Evolutionary conservation across 2,329 filamentous ascomycete species (phyloP), one percentile per base, ranked within the genome.

Genomic region (Neonectria punicea): DNA sequence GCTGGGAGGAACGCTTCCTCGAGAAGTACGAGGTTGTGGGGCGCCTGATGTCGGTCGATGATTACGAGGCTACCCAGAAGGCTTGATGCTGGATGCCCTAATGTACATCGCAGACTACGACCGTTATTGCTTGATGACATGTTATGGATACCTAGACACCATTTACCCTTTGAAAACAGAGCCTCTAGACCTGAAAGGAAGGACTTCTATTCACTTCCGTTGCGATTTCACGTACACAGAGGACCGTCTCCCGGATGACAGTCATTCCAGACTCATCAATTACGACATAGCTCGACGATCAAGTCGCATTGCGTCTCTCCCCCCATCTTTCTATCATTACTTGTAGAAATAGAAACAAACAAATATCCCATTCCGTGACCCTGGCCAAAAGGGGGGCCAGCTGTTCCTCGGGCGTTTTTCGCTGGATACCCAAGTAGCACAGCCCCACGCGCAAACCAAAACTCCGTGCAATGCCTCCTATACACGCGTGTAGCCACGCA

Each of bases 1-100:
- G 93, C 2, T 99, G 96, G 96, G 94, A 98, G 83, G 93, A 97
- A 82, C 87, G 94, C 70, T 99, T 99, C 79, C 82, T 86, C 66
- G 92, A 95, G 80, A 98, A 99, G 86, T 99, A 99, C 80, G 83
- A 97, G 25, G 89, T 98, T n/a, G 93, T 99, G 14, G 96, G 96
- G 20, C 92, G 89, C 81, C 80, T 99, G 75, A 92, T 98, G 25
- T 80, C 86, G 2, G 82, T 80, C 25, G 80, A 74, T 3, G 82
- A 86, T 22, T 81, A 70, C 8, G 54, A 73, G 43, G 53, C 62
- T 39, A 53, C 32, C 36, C 36, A 67, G 47, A 71, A 74, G 61
- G 58, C 67, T 28, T 70, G 56, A 54, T 30, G 14, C 18, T 20
- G n/a, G 28, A 47, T 13, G 18, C 43, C 16, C 16, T 22, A 5